Evolutionary conservation across 768 basidiomycete species (phyloP), one percentile per base, ranked within the genome.

Genomic region (Leccinum uliginosum): DNA sequence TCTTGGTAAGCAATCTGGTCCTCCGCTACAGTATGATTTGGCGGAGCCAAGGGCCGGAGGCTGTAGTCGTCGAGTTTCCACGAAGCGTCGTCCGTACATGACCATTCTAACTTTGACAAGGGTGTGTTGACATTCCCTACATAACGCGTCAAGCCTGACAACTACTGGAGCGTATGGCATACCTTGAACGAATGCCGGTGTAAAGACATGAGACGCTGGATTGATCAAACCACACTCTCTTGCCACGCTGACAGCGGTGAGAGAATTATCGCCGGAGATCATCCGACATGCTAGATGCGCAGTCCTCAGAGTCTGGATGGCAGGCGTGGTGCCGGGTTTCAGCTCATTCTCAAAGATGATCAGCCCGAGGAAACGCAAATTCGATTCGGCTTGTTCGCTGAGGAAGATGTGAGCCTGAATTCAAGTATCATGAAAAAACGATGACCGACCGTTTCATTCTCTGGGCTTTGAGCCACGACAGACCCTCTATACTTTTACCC

Each of bases 271-370:
- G 10, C 97, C 97, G 1, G 97, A 98, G 50, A 97, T 95, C 97
- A 99, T 98, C 61, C 95, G 80, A 65, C 93, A 95, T 19, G 93
- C 90, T 35, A 99, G 74, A 74, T 98, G 93, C 1, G 97, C 97
- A 2, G 82, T 79, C 52, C 94, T 86, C 15, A 99, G 79, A 1
- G 86, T 86, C 58, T 93, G 88, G 46, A 99, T 97, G 7, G 90
- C 93, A 30, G 93, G 88, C 0, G 91, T 78, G 0, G 96, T 98
- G 9, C 90, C 93, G 4, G 89, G 84, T 66, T 99, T 99, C 58
- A 99, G 76, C 74, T 96, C 90, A 76, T 99, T 99, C 72, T 99
- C 97, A 65, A 99, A 99, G 58, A 99, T 95, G 65, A 98, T 87
- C 34, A 99, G 76, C 3, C 97, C 97, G 15, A 98, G 81, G 76